Evolutionary conservation across 164 flowering plant species (phyloP).

Genomic region (Piper betle): DNA sequence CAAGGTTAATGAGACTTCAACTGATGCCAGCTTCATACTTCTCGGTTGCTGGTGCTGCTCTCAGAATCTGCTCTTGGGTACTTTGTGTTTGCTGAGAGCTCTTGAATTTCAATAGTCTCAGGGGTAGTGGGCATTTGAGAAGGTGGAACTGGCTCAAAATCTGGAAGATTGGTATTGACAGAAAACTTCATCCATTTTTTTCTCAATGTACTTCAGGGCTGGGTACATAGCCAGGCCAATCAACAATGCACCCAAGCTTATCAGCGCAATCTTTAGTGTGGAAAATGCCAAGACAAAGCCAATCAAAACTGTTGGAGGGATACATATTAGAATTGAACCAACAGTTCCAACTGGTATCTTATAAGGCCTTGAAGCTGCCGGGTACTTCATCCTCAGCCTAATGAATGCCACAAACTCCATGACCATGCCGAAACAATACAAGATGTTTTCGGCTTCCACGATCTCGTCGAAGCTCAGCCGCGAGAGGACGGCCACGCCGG

Average conservation of each 20-base stretch:
- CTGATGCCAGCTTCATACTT: too few species aligned
- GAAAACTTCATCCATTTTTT: conserved; percentile 3
- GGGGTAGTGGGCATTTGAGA: too few species aligned
- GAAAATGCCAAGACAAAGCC: conserved; percentile 3
- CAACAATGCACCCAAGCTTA: conserved; percentile 1
- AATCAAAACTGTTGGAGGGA: conserved; percentile 4
- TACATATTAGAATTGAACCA: conserved; percentile 1
- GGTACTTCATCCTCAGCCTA: not conserved
- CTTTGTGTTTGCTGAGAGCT: not conserved
- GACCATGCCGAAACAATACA: too few species aligned
- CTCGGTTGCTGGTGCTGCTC: too few species aligned
- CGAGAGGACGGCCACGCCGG: too few species aligned
- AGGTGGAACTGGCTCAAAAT: conserved; percentile 1
- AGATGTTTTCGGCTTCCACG: too few species aligned
- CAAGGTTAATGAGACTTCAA: too few species aligned
- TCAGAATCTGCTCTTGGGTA: not conserved
- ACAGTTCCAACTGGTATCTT: conserved; percentile 3
- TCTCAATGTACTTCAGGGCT: not conserved
- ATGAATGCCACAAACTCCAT: conserved; percentile 5
- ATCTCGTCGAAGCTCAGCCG: too few species aligned
- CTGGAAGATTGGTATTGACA: not conserved
- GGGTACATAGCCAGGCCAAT: conserved; percentile 1
- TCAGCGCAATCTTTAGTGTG: conserved; percentile 1
- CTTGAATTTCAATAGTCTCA: conserved; percentile 1
- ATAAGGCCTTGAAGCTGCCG: conserved; percentile 4